phyloP scores from a whole-genome alignment of 2,329 filamentous ascomycete species.

The Aureobasidium vineae region DNA sequence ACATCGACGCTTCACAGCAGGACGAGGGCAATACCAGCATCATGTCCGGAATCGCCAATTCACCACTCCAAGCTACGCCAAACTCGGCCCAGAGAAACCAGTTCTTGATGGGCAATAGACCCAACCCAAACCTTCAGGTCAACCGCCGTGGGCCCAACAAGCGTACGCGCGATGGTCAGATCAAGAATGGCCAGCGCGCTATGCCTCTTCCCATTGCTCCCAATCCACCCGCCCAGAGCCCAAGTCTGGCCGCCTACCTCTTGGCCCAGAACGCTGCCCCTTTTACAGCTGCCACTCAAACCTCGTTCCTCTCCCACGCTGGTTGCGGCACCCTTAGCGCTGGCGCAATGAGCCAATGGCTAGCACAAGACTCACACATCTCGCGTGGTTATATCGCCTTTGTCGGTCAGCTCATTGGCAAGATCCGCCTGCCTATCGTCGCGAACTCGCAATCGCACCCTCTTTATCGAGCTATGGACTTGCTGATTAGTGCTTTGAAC shows the following conservation, averaged over 20 bases:
- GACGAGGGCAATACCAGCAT: not conserved
- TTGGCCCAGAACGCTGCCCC: slow-evolving; percentile 49
- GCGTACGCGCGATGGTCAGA: slow-evolving; percentile 40
- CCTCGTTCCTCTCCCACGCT: slow-evolving; percentile 64
- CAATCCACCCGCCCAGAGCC: slow-evolving; percentile 34
- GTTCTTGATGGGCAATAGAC: slow-evolving; percentile 41
- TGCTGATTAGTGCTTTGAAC: slow-evolving; percentile 62
- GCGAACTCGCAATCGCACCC: slow-evolving; percentile 45
- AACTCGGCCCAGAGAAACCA: slow-evolving; percentile 28
- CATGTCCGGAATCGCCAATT: slow-evolving; percentile 9
- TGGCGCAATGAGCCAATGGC: slow-evolving; percentile 60
- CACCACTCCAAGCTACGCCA: slow-evolving; percentile 28
- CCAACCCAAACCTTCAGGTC: slow-evolving; percentile 51
- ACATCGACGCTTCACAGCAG: not conserved
- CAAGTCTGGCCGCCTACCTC: slow-evolving; percentile 59
- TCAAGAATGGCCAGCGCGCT: slow-evolving; percentile 22
- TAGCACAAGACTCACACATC: slow-evolving; percentile 70
- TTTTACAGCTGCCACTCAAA: slow-evolving; percentile 60
- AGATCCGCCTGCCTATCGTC: slow-evolving; percentile 56
- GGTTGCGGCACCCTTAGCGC: slow-evolving; percentile 61
- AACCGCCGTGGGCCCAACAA: slow-evolving; percentile 45
- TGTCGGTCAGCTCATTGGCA: slow-evolving; percentile 62
- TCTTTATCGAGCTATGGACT: slow-evolving; percentile 59
- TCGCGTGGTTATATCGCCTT: slow-evolving; percentile 68
- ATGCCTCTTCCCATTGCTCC: slow-evolving; percentile 30